Base-by-base conservation (phyloP, 768 basidiomycete species). In the Infundibulicybe gibba region DNA sequence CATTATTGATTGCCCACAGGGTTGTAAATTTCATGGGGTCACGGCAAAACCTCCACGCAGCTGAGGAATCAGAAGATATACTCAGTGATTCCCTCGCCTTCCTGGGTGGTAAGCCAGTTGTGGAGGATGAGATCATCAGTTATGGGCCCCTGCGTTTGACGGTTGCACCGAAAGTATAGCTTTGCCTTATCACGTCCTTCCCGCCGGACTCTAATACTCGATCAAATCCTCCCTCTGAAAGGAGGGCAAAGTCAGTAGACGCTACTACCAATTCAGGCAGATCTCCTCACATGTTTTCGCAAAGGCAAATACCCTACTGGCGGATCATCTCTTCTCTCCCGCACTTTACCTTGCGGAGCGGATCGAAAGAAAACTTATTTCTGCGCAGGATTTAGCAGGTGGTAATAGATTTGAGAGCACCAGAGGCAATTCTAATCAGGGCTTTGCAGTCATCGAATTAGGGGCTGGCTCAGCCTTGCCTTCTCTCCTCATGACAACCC, bases 291-390 rank as follows among this genome's bases (percentile, higher is more conserved):
- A 41, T 21, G 33, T 34, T 50, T 42, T 42, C 15, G 34, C 17
- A 43, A 60, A 87, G 84, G 81, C 85, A 21, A 85, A 80, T 50
- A 85, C 83, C 12, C 70, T 87, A 9, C 68, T 88, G 16, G 86
- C 85, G 41, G 85, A 88, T 61, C 83, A 85, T 51, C 68, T 87
- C 3, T 88, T 87, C 59, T 87, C 82, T 33, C 85, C 83, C 13
- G 75, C 79, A 8, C 68, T 89, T 6, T 74, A 82, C 46, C 69
- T 89, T 14, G 81, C 82, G 2, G 83, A 88, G 56, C 66, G 72
- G 20, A 79, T 90, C 9, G 84, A 89, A 61, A 61, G 74, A 45
- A 71, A 74, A 0, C 56, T 78, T 5, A 58, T 90, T 6, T 64
- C 69, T 13, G 61, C 77, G 2, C 51, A 52, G 3, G 64, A 65